Evolutionary conservation across 371 early-diverging fungal genomes (phyloP).

Genomic region (Mortierella sp.): DNA sequence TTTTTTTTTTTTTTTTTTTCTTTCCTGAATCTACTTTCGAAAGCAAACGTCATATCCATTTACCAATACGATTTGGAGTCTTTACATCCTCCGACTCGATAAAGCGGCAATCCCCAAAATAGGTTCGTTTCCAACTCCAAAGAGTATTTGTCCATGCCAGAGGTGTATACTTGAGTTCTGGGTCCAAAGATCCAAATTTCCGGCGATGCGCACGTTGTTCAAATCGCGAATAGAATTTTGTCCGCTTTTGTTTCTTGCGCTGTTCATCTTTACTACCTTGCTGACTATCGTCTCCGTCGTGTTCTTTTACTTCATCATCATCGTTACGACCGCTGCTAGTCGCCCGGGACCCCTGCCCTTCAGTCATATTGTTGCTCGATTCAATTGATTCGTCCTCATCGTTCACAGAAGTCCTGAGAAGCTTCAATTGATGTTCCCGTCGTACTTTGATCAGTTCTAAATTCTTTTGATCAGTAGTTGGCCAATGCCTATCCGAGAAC

Average conservation of each 20-base stretch:
- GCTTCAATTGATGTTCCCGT: constrained; percentile 34
- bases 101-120: constrained; percentile 48
- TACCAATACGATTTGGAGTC: constrained; percentile 53
- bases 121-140: constrained; percentile 55
- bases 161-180: constrained; percentile 37
- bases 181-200: constrained; percentile 39
- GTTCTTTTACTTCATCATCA: not conserved
- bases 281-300: not conserved
- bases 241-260: constrained; percentile 37
- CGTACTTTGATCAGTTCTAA: constrained; percentile 29
- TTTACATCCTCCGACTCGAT: constrained; percentile 35
- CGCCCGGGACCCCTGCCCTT: not conserved
- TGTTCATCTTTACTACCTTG: constrained; percentile 12
- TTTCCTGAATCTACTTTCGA: not conserved
- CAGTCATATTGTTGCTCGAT: not conserved
- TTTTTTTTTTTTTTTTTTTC: not conserved
- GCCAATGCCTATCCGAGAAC: constrained; percentile 53
- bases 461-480: constrained; percentile 38
- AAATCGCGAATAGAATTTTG: constrained; percentile 44
- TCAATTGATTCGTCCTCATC: not conserved
- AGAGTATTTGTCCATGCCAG: constrained; percentile 54
- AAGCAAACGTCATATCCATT: not conserved
- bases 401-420: not conserved
- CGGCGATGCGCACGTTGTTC: constrained; percentile 52
- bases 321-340: not conserved